Evolutionary conservation across 2,329 filamentous ascomycete genomes (phyloP).

Genomic region (Neofusicoccum kwambonambiense): DNA sequence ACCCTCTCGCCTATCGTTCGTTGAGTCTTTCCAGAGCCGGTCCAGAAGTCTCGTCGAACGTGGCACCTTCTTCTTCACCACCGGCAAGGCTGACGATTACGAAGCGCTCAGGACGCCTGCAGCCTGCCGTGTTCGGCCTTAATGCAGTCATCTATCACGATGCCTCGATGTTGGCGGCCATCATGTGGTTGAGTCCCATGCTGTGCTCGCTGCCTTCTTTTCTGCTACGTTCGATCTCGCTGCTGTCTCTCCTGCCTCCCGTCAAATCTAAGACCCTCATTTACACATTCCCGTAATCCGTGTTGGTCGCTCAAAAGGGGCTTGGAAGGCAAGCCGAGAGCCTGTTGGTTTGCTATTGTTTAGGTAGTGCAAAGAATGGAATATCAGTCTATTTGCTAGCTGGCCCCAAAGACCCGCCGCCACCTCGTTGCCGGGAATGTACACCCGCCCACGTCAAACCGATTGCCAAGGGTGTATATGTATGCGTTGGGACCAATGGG

Average conservation of each 20-base stretch:
- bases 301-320: too few relatives aligned
- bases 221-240: background rate
- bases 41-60: background rate
- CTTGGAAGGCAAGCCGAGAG: too few relatives aligned
- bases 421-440: too few relatives aligned
- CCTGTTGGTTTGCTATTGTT: too few relatives aligned
- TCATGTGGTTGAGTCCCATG: background rate
- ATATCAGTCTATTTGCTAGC: too few relatives aligned
- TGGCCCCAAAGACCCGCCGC: too few relatives aligned
- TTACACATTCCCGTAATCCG: too few relatives aligned
- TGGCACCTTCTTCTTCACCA: background rate
- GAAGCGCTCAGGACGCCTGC: background rate
- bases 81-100: background rate
- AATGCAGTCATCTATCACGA: background rate
- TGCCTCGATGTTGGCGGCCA: background rate
- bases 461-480: too few relatives aligned
- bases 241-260: background rate
- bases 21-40: too few relatives aligned
- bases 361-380: too few relatives aligned
- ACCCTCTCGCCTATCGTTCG: background rate
- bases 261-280: background rate
- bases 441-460: too few relatives aligned
- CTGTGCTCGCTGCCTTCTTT: slow-evolving; percentile 11
- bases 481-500: background rate
- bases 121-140: background rate